phyloP scores from a whole-genome alignment of 768 basidiomycete genomes.

The Phylloporus sp. region DNA sequence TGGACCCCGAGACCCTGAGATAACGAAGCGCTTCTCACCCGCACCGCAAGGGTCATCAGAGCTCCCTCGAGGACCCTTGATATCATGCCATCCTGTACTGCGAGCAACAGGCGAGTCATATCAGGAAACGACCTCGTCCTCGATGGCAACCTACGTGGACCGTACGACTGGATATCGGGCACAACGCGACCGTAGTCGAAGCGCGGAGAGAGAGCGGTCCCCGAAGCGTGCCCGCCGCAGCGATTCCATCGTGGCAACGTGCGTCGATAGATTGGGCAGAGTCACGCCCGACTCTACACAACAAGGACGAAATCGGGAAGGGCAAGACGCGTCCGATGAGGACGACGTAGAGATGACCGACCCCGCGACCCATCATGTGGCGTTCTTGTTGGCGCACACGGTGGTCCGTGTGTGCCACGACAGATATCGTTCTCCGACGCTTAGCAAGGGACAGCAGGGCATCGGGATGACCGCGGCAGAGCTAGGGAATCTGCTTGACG shows the following conservation, averaged over 20 bases:
- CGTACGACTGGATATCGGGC: slow-evolving; percentile 1
- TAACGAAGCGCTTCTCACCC: slow-evolving; percentile 13
- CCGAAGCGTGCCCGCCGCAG: slow-evolving; percentile 25
- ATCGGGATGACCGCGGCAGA: slow-evolving; percentile 26
- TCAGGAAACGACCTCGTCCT: slow-evolving; percentile 11
- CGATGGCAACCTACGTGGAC: neutral
- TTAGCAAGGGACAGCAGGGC: slow-evolving; percentile 5
- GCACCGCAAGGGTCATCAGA: slow-evolving; percentile 3
- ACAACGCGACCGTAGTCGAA: slow-evolving; percentile 13
- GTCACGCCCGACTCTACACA: slow-evolving; percentile 4
- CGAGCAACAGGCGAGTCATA: slow-evolving; percentile 5
- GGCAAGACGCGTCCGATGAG: neutral
- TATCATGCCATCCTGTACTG: neutral
- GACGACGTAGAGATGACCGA: neutral
- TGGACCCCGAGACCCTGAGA: slow-evolving; percentile 13
- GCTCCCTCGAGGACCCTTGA: neutral
- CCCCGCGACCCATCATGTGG: slow-evolving; percentile 13
- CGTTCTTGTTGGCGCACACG: slow-evolving; percentile 15
- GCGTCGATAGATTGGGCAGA: slow-evolving; percentile 13
- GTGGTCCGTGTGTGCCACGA: slow-evolving; percentile 24
- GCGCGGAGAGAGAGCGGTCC: slow-evolving; percentile 25
- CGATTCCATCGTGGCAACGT: slow-evolving; percentile 11
- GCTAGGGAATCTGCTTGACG: slow-evolving; percentile 31
- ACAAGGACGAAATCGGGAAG: neutral
- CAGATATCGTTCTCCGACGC: slow-evolving; percentile 13